phyloP scores from a whole-genome alignment of 208 protist species.

The Tritrichomonas foetus region DNA sequence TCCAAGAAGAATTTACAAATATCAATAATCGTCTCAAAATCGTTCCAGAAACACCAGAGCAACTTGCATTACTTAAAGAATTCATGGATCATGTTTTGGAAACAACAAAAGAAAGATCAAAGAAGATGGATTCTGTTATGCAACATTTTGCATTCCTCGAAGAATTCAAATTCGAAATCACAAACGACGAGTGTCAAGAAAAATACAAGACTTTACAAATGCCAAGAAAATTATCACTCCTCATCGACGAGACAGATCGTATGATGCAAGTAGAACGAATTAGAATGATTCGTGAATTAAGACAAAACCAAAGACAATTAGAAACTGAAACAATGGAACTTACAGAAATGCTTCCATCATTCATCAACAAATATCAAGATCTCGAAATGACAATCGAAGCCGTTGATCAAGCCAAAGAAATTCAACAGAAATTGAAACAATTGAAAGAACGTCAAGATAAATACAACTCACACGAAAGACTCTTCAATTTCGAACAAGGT shows the following conservation, averaged over 20 bases:
- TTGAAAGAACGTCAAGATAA: background rate
- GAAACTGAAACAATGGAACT: background rate
- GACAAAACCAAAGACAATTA: background rate
- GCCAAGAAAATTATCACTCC: background rate
- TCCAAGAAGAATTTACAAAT: background rate
- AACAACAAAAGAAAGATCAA: background rate
- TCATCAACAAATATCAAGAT: background rate
- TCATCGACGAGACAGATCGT: background rate
- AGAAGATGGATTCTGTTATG: background rate
- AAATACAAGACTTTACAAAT: background rate
- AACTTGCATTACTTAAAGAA: background rate
- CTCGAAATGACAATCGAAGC: conserved; percentile 37
- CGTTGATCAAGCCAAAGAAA: background rate
- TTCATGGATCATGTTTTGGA: background rate
- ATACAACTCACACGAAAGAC: background rate
- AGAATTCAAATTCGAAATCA: background rate
- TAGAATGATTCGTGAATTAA: background rate
- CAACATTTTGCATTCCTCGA: conserved; percentile 21
- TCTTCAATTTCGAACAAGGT: background rate
- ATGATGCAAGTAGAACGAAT: background rate
- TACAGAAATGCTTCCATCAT: background rate
- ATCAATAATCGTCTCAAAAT: background rate
- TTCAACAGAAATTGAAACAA: background rate
- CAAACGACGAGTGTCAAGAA: background rate
- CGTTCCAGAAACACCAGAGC: background rate